Conservation (phyloP, 345 rosid genomes). For the Toxicodendron radicans region DNA sequence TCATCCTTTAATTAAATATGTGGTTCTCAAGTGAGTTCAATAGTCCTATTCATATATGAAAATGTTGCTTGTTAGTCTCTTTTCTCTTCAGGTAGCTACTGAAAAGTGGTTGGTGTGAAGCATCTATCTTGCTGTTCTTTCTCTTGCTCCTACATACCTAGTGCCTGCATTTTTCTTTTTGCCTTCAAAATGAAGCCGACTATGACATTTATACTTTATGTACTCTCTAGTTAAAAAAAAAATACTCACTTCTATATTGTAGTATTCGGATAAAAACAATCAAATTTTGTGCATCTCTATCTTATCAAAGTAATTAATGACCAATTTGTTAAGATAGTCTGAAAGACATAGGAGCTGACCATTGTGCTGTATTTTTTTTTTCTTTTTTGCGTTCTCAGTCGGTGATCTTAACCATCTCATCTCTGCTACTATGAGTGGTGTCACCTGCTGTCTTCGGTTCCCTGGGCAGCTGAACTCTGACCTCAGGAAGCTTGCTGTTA, state of each 20-base stretch:
- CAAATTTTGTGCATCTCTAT: not conserved
- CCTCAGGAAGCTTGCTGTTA: slow-evolving; percentile 35
- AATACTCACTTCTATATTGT: not conserved
- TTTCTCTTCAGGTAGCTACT: not conserved
- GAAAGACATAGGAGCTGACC: slow-evolving; percentile 1
- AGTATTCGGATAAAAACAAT: not conserved
- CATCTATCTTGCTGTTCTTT: not conserved
- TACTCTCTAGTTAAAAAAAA: too few species aligned
- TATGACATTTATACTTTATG: not conserved
- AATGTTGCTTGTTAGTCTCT: not conserved
- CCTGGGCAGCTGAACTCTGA: slow-evolving; percentile 38
- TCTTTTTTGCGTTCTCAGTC: slow-evolving; percentile 8
- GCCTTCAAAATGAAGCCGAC: slow-evolving; percentile 1
- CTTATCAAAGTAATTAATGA: not conserved
- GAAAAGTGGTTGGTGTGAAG: slow-evolving; percentile 9
- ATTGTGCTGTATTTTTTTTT: not conserved
- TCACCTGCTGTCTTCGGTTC: slow-evolving; percentile 35
- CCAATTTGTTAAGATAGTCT: not conserved
- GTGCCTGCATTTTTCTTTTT: not conserved
- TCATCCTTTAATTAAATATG: not conserved
- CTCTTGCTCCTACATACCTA: slow-evolving; percentile 1
- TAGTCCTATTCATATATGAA: not conserved
- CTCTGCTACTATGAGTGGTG: slow-evolving; percentile 35
- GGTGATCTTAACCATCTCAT: slow-evolving; percentile 36
- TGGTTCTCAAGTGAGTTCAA: not conserved